phyloP scores from a whole-genome alignment of 768 basidiomycete species.

The Mycena epipterygia region DNA sequence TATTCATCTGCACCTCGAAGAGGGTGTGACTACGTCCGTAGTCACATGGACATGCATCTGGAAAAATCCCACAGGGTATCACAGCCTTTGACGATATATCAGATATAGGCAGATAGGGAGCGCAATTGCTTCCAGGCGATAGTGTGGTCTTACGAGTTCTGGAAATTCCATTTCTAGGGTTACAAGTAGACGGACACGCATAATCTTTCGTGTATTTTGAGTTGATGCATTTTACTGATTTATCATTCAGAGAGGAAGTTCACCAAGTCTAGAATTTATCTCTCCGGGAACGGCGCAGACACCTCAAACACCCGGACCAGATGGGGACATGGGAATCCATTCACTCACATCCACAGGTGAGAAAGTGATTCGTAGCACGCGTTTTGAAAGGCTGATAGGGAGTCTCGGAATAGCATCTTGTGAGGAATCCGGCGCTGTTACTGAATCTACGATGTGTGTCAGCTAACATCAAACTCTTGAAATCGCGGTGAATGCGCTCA shows the following conservation, averaged over 20 bases:
- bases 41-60: no score
- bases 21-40: no score
- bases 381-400: conserved; percentile 12
- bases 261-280: conserved; percentile 1
- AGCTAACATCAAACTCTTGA: conserved; percentile 11
- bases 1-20: no score
- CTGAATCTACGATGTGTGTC: no score
- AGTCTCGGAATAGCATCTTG: conserved; percentile 13
- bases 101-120: no score
- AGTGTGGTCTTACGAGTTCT: neutral
- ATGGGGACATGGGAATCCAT: neutral
- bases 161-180: neutral
- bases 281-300: no score
- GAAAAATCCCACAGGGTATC: no score
- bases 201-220: conserved; percentile 2
- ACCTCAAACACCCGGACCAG: conserved; percentile 2
- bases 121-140: no score
- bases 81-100: no score
- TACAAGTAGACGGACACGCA: neutral
- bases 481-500: conserved; percentile 12
- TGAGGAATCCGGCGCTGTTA: no score
- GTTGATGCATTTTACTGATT: neutral
- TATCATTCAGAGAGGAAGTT: conserved; percentile 13
- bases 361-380: conserved; percentile 1
- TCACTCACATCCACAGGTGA: conserved; percentile 13